Evolutionary conservation across 2,329 filamentous ascomycete species (phyloP).

Genomic region (Fonsecaea nubica): DNA sequence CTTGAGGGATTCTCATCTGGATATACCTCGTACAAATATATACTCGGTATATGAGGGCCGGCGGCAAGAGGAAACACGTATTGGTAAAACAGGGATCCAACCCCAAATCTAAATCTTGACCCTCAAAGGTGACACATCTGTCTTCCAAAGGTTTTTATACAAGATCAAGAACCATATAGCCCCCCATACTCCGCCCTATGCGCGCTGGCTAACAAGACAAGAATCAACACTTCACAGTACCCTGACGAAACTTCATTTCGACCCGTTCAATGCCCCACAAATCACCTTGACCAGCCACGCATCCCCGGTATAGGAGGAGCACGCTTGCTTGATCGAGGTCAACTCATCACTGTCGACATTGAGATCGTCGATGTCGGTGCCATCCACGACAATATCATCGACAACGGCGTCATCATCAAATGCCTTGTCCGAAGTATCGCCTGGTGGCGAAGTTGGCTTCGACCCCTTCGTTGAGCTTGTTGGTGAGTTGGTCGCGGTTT

Average conservation of each 20-base stretch:
- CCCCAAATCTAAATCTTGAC: background rate
- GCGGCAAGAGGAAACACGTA: no score
- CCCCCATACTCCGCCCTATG: conserved; percentile 23
- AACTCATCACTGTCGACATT: conserved; percentile 16
- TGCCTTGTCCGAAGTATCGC: background rate
- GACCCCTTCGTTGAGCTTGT: background rate
- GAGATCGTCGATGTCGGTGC: background rate
- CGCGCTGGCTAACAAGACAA: conserved; percentile 29
- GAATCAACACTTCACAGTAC: background rate
- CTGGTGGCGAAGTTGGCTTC: conserved; percentile 4
- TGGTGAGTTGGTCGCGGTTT: background rate
- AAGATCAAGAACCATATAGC: background rate
- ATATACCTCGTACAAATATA: background rate
- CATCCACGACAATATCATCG: conserved; percentile 3
- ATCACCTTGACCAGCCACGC: conserved; percentile 25
- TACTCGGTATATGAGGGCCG: no score
- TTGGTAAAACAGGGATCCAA: no score
- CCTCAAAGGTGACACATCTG: background rate
- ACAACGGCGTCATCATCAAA: conserved; percentile 6
- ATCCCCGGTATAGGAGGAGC: conserved; percentile 23
- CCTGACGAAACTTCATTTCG: background rate
- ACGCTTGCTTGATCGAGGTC: conserved; percentile 18
- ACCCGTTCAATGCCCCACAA: conserved; percentile 19
- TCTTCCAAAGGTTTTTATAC: background rate
- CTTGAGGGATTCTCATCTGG: background rate